phyloP scores from a whole-genome alignment of 2,329 filamentous ascomycete genomes.

The Aspergillus awamori region DNA sequence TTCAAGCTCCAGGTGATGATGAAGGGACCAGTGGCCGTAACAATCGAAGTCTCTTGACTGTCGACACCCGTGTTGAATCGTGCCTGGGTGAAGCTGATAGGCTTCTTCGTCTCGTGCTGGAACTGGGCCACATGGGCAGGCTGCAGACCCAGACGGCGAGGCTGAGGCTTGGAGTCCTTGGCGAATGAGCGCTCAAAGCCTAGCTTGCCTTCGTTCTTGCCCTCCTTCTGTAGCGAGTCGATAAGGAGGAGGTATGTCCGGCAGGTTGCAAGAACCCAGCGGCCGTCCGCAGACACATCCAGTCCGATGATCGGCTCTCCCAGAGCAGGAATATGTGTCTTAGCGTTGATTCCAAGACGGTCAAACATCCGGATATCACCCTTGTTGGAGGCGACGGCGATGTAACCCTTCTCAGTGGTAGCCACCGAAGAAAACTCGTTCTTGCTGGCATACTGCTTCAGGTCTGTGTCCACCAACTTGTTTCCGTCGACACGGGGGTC shows the following conservation, averaged over 20 bases:
- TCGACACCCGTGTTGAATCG: constrained; percentile 91
- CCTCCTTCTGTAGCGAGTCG: constrained; percentile 84
- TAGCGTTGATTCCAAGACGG: constrained; percentile 92
- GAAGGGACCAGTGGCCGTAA: constrained; percentile 94
- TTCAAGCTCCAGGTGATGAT: constrained; percentile 96
- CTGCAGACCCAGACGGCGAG: constrained; percentile 82
- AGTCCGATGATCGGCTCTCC: constrained; percentile 94
- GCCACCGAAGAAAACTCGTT: constrained; percentile 95
- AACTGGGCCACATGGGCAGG: constrained; percentile 96
- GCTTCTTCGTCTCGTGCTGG: constrained; percentile 88
- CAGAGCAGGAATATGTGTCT: constrained; percentile 93
- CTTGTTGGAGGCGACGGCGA: constrained; percentile 96
- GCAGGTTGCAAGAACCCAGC: constrained; percentile 93
- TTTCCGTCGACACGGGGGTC: constrained; percentile 87
- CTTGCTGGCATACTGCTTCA: constrained; percentile 96
- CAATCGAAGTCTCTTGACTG: constrained; percentile 84
- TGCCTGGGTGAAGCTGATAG: constrained; percentile 84
- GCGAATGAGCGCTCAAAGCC: constrained; percentile 93
- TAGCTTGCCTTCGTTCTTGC: constrained; percentile 97
- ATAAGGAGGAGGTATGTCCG: constrained; percentile 93
- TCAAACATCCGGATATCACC: constrained; percentile 97
- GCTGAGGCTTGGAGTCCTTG: constrained; percentile 91
- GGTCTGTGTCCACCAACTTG: constrained; percentile 88
- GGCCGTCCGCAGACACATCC: constrained; percentile 92
- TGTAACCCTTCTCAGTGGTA: constrained; percentile 94